Base-by-base conservation (phyloP, 768 basidiomycete species). In the Lentinus tigrinus region DNA sequence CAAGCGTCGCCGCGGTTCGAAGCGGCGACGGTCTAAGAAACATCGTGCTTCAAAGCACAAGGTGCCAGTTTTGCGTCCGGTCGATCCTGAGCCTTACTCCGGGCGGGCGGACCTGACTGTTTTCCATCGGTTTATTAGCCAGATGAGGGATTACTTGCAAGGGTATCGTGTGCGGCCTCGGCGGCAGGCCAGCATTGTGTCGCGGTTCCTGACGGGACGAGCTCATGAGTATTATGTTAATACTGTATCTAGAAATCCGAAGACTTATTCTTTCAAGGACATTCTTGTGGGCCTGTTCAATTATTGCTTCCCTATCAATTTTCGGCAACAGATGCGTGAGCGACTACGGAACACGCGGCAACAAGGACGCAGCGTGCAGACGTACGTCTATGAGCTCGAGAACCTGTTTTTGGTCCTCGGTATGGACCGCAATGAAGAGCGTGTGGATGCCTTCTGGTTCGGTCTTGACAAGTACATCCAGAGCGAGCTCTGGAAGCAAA, bases 321-420 rank as follows among this genome's bases (percentile, higher is more conserved):
- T 63, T 42, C 65, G 63, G 6, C 54, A 46, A 17, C 48, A 71
- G 24, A 72, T 72, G 53, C 31, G 67, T 0, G 56, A 67, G 3
- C 67, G 69, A 17, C 59, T 79, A 0, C 39, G 60, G 0, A 42
- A 48, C 0, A 60, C 54, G 7, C 54, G 43, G 1, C 76, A 79
- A 47, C 57, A 65, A 2, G 47, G 67, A 1, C 67, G 65, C 8
- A 64, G 62, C 0, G 72, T 79, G 0, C 55, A 65, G 0, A 69
- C 72, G 7, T 79, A 71, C 56, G 63, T 70, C 1, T 69, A 70
- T 37, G 70, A 77, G 44, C 46, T 79, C 0, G 67, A 73, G 21
- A 71, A 70, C 16, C 34, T 77, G 0, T 74, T 64, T 57, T 63
- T 66, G 16, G 72, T 74, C 55, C 71, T 77, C 11, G 76, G 75